These are phyloP conservation scores for Posidonia oceanica DNA, from an alignment of 116 monocot genomes.

Conservation along the genomic window DNA sequence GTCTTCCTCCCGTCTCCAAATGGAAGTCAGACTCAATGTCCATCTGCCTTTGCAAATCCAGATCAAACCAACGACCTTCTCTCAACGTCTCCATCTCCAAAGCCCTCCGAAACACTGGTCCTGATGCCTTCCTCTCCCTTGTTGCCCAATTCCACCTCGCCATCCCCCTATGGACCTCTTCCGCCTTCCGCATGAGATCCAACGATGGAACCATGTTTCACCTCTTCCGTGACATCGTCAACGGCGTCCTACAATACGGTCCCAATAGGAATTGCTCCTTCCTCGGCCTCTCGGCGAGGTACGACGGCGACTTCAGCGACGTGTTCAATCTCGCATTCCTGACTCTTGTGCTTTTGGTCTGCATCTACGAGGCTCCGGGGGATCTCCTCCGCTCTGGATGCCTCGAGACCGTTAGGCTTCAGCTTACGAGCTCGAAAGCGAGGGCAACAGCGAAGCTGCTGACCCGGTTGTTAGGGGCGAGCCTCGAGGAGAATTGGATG, in stretches of 20 bases:
- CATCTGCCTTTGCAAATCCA: slow-evolving; percentile 32
- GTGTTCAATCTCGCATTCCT: slow-evolving; percentile 56
- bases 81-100: slow-evolving; percentile 12
- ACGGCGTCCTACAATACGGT: slow-evolving; percentile 48
- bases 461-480: slow-evolving; percentile 37
- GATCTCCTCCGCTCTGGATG: slow-evolving; percentile 40
- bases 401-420: slow-evolving; percentile 32
- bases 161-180: slow-evolving; percentile 61
- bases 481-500: slow-evolving; percentile 74
- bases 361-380: slow-evolving; percentile 70
- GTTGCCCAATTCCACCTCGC: slow-evolving; percentile 33
- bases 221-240: slow-evolving; percentile 39
- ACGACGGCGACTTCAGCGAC: slow-evolving; percentile 29
- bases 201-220: slow-evolving; percentile 14
- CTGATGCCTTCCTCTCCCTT: slow-evolving; percentile 38
- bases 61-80: slow-evolving; percentile 20
- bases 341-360: slow-evolving; percentile 52
- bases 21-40: slow-evolving; percentile 49
- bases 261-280: slow-evolving; percentile 28
- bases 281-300: slow-evolving; percentile 7
- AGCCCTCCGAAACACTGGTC: slow-evolving; percentile 14
- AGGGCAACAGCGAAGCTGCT: slow-evolving; percentile 38
- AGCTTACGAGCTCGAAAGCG: slow-evolving; percentile 24
- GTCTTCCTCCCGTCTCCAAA: slow-evolving; percentile 37
- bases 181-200: slow-evolving; percentile 27